Conservation (phyloP, 2,329 filamentous ascomycete genomes). For the Knufia petricola region DNA sequence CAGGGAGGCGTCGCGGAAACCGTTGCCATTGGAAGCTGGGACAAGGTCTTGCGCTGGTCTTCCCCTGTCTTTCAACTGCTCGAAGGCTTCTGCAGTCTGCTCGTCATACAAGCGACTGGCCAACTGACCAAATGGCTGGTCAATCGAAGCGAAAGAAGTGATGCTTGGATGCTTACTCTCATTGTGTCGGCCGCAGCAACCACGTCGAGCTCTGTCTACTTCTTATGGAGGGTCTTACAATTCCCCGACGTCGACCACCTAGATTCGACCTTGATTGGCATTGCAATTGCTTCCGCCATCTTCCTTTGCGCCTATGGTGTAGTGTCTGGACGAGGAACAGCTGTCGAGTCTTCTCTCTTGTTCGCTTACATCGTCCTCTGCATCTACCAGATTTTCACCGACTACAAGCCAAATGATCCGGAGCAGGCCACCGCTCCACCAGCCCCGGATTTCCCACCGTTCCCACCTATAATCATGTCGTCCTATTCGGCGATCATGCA, state of each 20-base stretch:
- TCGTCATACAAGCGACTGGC: constrained; percentile 90
- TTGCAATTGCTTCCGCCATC: constrained; percentile 82
- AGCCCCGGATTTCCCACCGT: constrained; percentile 78
- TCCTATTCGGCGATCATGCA: constrained; percentile 89
- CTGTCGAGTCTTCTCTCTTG: constrained; percentile 85
- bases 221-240: constrained; percentile 86
- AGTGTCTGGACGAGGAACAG: constrained; percentile 84
- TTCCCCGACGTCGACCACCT: constrained; percentile 90
- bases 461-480: constrained; percentile 96
- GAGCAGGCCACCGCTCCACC: constrained; percentile 37
- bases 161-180: constrained; percentile 92
- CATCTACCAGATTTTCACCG: constrained; percentile 98
- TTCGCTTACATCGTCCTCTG: constrained; percentile 98
- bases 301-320: constrained; percentile 93
- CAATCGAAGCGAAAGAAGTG: constrained; percentile 74
- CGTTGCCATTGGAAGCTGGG: constrained; percentile 75
- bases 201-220: constrained; percentile 89
- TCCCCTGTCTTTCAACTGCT: constrained; percentile 88
- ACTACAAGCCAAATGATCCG: constrained; percentile 77
- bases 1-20: constrained; percentile 71
- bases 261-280: constrained; percentile 85
- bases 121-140: constrained; percentile 93
- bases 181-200: constrained; percentile 81
- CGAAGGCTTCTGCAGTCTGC: constrained; percentile 90
- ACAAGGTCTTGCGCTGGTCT: constrained; percentile 77